Base-by-base conservation (phyloP, 2,329 filamentous ascomycete genomes). In the Microsporum audouinii region DNA sequence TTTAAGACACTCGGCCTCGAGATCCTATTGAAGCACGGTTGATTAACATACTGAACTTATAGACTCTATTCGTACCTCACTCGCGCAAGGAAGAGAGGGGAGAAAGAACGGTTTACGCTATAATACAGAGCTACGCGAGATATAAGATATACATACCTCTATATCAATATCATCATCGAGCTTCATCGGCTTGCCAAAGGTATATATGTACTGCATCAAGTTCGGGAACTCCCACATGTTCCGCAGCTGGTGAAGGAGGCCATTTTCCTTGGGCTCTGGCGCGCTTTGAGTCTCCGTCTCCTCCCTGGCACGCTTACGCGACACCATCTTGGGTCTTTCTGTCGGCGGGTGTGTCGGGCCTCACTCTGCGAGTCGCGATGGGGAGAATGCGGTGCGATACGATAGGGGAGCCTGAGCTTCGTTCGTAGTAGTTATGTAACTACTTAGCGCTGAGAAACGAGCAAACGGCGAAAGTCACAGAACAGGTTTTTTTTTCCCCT, bases 191-290 rank as follows among this genome's bases (percentile, higher is more conserved):
- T 88, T 86, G 64, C 92, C 91, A 73, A 99, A 99, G 45, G 92
- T 84, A 72, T 87, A 88, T 63, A 97, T 89, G 82, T 91, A 99
- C 76, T 99, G 92, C 76, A 88, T 91, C 5, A 97, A 78, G 70
- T 91, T 92, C 63, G 92, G 89, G 75, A 97, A 96, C 74, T 96
- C 88, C 91, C 92, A 97, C 81, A 89, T 91, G 71, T 89, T 94
- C 65, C 92, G 85, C 66, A 97, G 82, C 66, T 81, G 85, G 62
- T 84, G 77, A 33, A 95, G 78, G 60, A 84, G 68, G 36, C 71
- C 72, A 61, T 70, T 67, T 62, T 76, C 74, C 68, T 68, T 51
- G 29, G 14, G 31, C 33, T 73, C 69, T 23, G 65, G 59, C 29
- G 65, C 61, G 64, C 72, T 75, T 69, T 69, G 72, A 65, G 77